Evolutionary conservation across 306 rosid genomes (phyloP).

Genomic region (Lotus japonicus): DNA sequence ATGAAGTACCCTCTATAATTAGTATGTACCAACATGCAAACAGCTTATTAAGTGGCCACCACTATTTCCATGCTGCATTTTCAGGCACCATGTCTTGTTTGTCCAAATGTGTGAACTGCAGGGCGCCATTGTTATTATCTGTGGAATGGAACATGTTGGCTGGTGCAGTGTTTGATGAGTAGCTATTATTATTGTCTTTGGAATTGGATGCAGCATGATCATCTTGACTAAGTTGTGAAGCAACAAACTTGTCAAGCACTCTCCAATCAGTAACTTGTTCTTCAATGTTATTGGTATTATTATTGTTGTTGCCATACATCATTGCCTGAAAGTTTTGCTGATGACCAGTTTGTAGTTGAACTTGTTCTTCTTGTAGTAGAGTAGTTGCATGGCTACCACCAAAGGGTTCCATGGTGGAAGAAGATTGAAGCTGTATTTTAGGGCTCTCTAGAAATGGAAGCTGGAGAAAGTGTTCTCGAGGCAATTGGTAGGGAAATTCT

Average conservation of each 20-base stretch:
- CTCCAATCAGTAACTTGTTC: constrained; percentile 81
- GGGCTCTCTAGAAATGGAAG: constrained; percentile 60
- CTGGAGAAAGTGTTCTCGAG: constrained; percentile 52
- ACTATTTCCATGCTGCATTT: constrained; percentile 41
- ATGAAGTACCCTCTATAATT: constrained; percentile 25
- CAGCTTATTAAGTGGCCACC: constrained; percentile 22
- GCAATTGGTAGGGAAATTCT: constrained; percentile 36
- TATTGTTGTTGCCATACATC: constrained; percentile 15
- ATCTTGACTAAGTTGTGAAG: constrained; percentile 85
- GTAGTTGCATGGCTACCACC: background rate
- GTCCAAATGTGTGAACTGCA: constrained; percentile 30
- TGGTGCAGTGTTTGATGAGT: background rate
- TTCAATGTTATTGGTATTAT: background rate
- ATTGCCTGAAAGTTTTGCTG: constrained; percentile 23
- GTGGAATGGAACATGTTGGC: constrained; percentile 20
- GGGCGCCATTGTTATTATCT: too few species aligned
- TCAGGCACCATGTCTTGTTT: constrained; percentile 50
- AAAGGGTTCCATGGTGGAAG: constrained; percentile 24
- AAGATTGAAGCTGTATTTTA: constrained; percentile 35
- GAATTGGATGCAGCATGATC: constrained; percentile 37
- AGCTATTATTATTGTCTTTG: constrained; percentile 33
- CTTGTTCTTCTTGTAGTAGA: constrained; percentile 18
- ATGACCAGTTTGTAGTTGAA: constrained; percentile 30
- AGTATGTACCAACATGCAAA: constrained; percentile 44
- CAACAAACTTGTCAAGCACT: constrained; percentile 86